A percentile compares a stretch with the other conserved stretches of the same genome.
Evolutionary conservation across 1,139 yeast species (phyloP).

Genomic region (Wickerhamiella pararugosa): DNA sequence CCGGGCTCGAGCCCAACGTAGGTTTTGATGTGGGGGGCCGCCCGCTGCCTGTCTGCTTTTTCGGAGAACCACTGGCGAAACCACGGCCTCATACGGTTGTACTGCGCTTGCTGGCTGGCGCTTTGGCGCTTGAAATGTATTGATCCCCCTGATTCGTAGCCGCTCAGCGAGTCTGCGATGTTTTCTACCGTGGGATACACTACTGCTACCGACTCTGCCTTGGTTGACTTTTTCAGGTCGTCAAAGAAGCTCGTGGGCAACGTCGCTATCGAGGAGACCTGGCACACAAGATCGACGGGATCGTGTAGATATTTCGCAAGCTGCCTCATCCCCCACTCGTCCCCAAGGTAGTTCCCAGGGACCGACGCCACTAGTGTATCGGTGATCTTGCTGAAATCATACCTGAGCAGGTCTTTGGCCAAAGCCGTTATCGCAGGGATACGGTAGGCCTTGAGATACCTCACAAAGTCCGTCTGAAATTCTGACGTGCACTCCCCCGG

Average conservation of each 20-base stretch:
- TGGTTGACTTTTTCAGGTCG: background rate
- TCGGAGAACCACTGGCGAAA: slow-evolving; percentile 20
- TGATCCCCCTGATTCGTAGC: slow-evolving; percentile 22
- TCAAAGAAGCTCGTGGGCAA: slow-evolving; percentile 14
- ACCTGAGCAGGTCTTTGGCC: slow-evolving; percentile 12
- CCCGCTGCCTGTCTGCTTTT: slow-evolving; percentile 20
- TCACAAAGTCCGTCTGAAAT: slow-evolving; percentile 15
- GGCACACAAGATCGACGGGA: slow-evolving; percentile 15
- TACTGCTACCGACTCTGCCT: slow-evolving; percentile 10
- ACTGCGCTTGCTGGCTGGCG: slow-evolving; percentile 14
- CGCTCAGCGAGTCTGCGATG: slow-evolving; percentile 20
- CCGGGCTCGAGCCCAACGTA: slow-evolving; percentile 16
- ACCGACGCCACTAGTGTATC: slow-evolving; percentile 22
- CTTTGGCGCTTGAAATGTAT: slow-evolving; percentile 19
- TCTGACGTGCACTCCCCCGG: background rate
- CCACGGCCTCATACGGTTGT: slow-evolving; percentile 17
- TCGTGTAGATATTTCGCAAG: slow-evolving; percentile 13
- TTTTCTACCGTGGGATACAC: slow-evolving; percentile 23
- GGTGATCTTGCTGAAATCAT: slow-evolving; percentile 19
- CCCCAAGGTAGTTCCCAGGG: slow-evolving; percentile 19
- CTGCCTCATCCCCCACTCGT: slow-evolving; percentile 18
- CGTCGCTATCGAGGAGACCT: slow-evolving; percentile 22
- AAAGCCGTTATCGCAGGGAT: slow-evolving; percentile 12
- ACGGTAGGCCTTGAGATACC: slow-evolving; percentile 18
- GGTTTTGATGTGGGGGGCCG: slow-evolving; percentile 27